phyloP scores from a whole-genome alignment of 352 stramenopile genomes.

The Phytophthora sojae region DNA sequence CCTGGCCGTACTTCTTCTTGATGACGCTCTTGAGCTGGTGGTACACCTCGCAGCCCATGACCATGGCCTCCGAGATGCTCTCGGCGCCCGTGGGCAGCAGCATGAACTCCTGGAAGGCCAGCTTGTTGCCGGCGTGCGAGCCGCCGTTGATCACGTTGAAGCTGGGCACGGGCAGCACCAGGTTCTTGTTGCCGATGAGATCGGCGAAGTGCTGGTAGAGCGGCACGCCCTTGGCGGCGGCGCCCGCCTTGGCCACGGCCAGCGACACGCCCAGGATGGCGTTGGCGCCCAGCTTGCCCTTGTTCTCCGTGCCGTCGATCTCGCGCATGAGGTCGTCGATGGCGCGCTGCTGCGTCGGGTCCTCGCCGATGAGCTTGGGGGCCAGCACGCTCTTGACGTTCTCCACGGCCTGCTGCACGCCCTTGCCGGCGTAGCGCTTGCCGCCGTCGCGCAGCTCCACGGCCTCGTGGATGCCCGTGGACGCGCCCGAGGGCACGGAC shows the following conservation, averaged over 20 bases:
- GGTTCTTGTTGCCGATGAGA: conserved; percentile 96
- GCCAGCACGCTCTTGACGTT: conserved; percentile 99
- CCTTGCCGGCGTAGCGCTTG: conserved; percentile 97
- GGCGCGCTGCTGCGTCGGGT: conserved; percentile 96
- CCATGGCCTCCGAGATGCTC: conserved; percentile 96
- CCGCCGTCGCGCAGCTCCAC: conserved; percentile 98
- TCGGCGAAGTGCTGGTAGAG: conserved; percentile 99
- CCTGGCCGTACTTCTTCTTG: conserved; percentile 97
- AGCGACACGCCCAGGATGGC: conserved; percentile 99
- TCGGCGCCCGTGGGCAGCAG: conserved; percentile 95
- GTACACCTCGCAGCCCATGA: conserved; percentile 99
- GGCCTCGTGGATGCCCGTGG: conserved; percentile 97
- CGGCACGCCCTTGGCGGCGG: conserved; percentile 94
- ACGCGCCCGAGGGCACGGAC: conserved; percentile 95
- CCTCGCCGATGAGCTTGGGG: conserved; percentile 95
- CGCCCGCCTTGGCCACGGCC: conserved; percentile 96
- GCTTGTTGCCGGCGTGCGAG: conserved; percentile 98
- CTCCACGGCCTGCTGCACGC: conserved; percentile 96
- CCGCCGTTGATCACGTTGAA: conserved; percentile 99
- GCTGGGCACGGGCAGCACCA: conserved; percentile 96
- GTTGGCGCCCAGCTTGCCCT: conserved; percentile 98
- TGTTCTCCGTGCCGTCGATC: conserved; percentile 99
- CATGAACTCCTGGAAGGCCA: conserved; percentile 99
- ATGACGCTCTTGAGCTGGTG: conserved; percentile 99
- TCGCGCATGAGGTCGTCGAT: conserved; percentile 95